These are phyloP conservation scores for Colletotrichum higginsianum DNA, from an alignment of 2,329 filamentous ascomycete genomes.

Conservation along the genomic window DNA sequence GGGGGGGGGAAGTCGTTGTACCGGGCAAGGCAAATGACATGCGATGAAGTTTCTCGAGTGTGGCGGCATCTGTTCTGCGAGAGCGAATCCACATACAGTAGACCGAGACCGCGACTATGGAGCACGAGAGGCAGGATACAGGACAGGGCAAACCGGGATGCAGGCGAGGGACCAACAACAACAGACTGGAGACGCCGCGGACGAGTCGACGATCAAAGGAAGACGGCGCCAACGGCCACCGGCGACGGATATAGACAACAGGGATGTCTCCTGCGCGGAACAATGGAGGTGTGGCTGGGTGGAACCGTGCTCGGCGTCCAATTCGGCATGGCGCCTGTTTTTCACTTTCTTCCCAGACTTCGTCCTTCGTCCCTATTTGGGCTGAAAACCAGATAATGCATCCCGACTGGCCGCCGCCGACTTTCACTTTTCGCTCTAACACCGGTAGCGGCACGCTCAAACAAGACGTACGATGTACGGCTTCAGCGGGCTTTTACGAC, in stretches of 20 bases:
- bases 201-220: background rate
- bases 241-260: slow-evolving; percentile 7
- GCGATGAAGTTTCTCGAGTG: slow-evolving; percentile 2
- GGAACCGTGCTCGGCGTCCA: slow-evolving; percentile 31
- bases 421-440: slow-evolving; percentile 39
- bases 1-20: slow-evolving; percentile 7
- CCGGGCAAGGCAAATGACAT: slow-evolving; percentile 28
- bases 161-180: background rate
- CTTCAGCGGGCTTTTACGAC: slow-evolving; percentile 3
- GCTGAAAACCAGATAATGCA: slow-evolving; percentile 19
- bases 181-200: slow-evolving; percentile 16
- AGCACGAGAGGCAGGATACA: background rate
- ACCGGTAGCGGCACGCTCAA: slow-evolving; percentile 28
- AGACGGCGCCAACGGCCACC: background rate
- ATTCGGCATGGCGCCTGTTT: slow-evolving; percentile 30
- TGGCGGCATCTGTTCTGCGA: slow-evolving; percentile 5
- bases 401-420: slow-evolving; percentile 22
- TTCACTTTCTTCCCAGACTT: slow-evolving; percentile 38
- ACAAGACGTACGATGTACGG: slow-evolving; percentile 11
- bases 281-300: slow-evolving; percentile 7
- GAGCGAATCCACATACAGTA: background rate
- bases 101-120: slow-evolving; percentile 2
- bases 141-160: slow-evolving; percentile 12
- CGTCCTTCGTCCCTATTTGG: slow-evolving; percentile 28
- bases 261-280: slow-evolving; percentile 19